These are phyloP conservation scores for Erodium trifolium DNA, from an alignment of 441 rosid species.

Conservation along the genomic window DNA sequence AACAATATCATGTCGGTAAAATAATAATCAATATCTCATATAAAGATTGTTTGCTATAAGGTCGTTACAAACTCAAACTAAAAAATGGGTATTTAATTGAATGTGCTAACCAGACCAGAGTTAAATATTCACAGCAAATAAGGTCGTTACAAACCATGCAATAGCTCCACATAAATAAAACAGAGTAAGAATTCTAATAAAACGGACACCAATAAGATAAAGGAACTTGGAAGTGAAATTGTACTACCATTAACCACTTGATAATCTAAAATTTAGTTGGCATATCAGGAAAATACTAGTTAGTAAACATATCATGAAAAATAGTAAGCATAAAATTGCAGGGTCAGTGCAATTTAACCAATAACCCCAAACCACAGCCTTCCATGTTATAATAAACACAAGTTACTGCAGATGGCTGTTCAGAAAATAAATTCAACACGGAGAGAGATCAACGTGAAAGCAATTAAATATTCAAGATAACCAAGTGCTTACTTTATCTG, in stretches of 20 bases:
- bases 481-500: slow-evolving; percentile 43
- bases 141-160: background rate
- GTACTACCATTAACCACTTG: background rate
- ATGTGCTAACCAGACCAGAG: background rate
- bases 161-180: background rate
- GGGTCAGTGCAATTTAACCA: no score
- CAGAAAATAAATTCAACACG: background rate
- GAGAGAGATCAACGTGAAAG: background rate
- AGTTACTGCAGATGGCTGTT: background rate
- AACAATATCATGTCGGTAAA: slow-evolving; percentile 13
- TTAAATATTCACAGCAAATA: slow-evolving; percentile 1
- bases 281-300: background rate
- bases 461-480: background rate
- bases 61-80: background rate
- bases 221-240: background rate
- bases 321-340: no score
- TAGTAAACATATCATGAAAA: no score
- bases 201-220: background rate
- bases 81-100: background rate
- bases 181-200: background rate
- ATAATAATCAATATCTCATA: background rate
- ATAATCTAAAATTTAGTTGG: background rate
- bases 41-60: background rate
- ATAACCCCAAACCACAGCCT: background rate
- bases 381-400: background rate